Conservation (phyloP, 2,329 filamentous ascomycete species). For the Verticillium dahliae region DNA sequence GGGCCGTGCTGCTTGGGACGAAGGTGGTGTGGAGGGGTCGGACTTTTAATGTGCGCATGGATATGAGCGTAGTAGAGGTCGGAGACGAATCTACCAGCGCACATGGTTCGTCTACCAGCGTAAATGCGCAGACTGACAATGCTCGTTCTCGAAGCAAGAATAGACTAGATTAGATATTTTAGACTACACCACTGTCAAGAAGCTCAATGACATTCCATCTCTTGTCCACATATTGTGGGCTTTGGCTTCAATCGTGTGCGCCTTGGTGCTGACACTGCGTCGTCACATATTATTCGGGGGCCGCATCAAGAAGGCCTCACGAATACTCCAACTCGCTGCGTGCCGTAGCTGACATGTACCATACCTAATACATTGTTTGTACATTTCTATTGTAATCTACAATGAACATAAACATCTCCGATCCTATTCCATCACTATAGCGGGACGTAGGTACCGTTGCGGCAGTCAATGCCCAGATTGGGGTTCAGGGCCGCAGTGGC, state of each 20-base stretch:
- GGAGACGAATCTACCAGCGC: slow-evolving; percentile 6
- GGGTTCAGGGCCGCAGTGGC: slow-evolving; percentile 24
- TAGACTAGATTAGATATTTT: background rate
- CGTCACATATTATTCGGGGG: too few relatives aligned
- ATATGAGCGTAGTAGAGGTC: slow-evolving; percentile 66
- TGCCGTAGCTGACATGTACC: too few relatives aligned
- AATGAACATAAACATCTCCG: background rate
- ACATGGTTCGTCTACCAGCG: background rate
- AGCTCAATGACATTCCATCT: too few relatives aligned
- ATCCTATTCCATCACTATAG: background rate
- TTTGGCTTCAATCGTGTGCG: too few relatives aligned
- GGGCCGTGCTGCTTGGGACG: slow-evolving; percentile 82
- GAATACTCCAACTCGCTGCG: too few relatives aligned
- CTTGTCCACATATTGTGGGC: too few relatives aligned
- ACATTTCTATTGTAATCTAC: background rate
- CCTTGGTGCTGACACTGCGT: too few relatives aligned
- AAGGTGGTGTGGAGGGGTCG: slow-evolving; percentile 82
- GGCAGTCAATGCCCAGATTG: slow-evolving; percentile 24
- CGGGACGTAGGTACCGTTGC: slow-evolving; percentile 20
- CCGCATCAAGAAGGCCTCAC: too few relatives aligned
- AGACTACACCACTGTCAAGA: background rate
- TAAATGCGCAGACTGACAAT: background rate
- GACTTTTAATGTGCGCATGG: slow-evolving; percentile 71
- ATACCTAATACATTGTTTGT: background rate
- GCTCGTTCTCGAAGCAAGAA: slow-evolving; percentile 1